phyloP scores from a whole-genome alignment of 164 flowering plant genomes.

The Santalum album region DNA sequence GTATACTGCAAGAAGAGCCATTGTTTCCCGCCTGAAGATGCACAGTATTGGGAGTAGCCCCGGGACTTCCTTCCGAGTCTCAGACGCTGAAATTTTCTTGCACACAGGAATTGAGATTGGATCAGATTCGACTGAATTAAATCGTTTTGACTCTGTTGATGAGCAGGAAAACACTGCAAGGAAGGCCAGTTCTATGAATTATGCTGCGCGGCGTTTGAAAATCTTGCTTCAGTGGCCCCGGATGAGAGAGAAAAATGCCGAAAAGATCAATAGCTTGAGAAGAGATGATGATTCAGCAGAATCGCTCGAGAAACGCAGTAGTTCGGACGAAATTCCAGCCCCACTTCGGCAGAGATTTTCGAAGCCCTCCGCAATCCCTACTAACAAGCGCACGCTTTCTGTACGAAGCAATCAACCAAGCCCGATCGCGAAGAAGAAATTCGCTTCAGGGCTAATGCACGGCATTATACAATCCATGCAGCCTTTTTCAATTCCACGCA shows the following conservation, averaged over 20 bases:
- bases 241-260: conserved; percentile 31
- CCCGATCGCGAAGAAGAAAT: conserved; percentile 61
- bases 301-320: conserved; percentile 26
- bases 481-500: conserved; percentile 11
- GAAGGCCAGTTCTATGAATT: conserved; percentile 21
- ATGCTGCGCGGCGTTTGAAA: conserved; percentile 54
- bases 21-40: conserved; percentile 48
- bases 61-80: conserved; percentile 44
- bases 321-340: conserved; percentile 43
- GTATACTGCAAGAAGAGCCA: conserved; percentile 28
- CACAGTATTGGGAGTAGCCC: conserved; percentile 43
- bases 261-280: conserved; percentile 15
- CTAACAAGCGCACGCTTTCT: conserved; percentile 59
- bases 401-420: conserved; percentile 71
- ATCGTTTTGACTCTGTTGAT: conserved; percentile 13
- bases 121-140: conserved; percentile 23
- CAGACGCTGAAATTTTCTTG: conserved; percentile 47
- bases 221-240: conserved; percentile 60
- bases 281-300: conserved; percentile 24
- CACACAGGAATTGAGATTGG: conserved; percentile 34
- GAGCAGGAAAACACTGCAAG: conserved; percentile 15
- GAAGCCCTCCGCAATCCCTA: conserved; percentile 40
- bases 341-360: conserved; percentile 70
- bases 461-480: conserved; percentile 64
- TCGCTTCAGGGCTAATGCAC: conserved; percentile 58